Conservation (phyloP, 75 land plant species). For the Azolla pinnata region DNA sequence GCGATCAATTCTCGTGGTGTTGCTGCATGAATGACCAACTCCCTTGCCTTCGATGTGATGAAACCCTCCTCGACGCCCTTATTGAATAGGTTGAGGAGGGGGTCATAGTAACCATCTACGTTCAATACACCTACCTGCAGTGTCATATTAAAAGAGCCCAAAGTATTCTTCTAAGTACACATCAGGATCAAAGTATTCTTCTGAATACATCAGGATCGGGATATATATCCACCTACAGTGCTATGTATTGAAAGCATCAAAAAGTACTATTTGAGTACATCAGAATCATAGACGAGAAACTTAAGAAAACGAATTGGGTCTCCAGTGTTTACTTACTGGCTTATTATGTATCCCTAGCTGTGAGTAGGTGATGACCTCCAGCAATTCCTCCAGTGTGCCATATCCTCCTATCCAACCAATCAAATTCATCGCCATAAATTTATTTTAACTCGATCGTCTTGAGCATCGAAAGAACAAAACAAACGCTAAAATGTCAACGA, state of each 20-base stretch:
- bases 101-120: conserved; percentile 64
- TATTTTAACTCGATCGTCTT: no score
- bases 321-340: conserved; percentile 43
- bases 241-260: background rate
- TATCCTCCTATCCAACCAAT: conserved; percentile 26
- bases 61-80: conserved; percentile 75
- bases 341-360: conserved; percentile 48
- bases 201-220: background rate
- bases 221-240: background rate
- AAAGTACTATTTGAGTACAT: no score
- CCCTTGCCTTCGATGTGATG: conserved; percentile 38
- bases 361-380: conserved; percentile 47
- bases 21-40: conserved; percentile 43
- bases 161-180: no score
- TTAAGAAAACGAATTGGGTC: no score
- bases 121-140: conserved; percentile 65
- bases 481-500: background rate
- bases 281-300: no score
- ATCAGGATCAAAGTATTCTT: no score
- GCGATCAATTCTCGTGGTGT: conserved; percentile 41
- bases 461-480: background rate
- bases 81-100: conserved; percentile 52
- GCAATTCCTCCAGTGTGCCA: conserved; percentile 40
- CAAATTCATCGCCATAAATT: background rate
- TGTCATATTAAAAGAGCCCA: no score